Base-by-base conservation (phyloP, 73 alveolate species). In the Durusdinium trenchii region DNA sequence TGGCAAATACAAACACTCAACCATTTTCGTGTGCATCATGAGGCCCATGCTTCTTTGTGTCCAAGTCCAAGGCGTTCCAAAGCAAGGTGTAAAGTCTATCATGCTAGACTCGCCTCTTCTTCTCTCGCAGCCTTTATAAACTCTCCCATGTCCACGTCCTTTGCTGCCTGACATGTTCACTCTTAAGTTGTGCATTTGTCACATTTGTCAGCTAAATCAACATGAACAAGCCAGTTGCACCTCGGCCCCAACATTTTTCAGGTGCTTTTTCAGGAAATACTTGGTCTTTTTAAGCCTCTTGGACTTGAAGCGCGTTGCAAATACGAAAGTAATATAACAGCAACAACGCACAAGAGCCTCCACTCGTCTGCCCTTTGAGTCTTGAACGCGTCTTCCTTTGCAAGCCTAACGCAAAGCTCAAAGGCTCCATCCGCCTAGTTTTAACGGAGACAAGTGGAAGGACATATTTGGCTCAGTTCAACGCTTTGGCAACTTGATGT, bases 71-170 rank as follows among this genome's bases (percentile, higher is more conserved):
- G n/a, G n/a, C n/a, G n/a, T 2, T 2, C 73, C 30, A 60, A 23
- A 60, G 73, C n/a, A 23, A 2, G 73, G 73, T 23, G 73, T 60
- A 23, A 23, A 32, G 30, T 60, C 73, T 23, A 32, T 60, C 73
- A 60, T 60, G 73, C 73, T 1, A 60, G 73, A 60, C 18, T 48
- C n/a, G 69, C 96, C 96, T 89, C 73, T 7, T 38, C 9, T 38
- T 43, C 54, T 50, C 40, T 67, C n/a, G 96, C 96, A 6, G 60
- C 71, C 18, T 30, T 52, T 18, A 67, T 86, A 89, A 64, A 89
- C 45, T 89, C 96, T 52, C 64, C 96, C 96, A 89, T 89, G 16
- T 36, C 45, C 86, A 89, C 64, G 57, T 38, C 86, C 40, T 67
- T 36, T 3, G 35, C 86, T 18, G 85, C 96, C 96, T 89, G 20